Evolutionary conservation across 441 rosid species (phyloP).

Genomic region (Pelargonium hybrid): DNA sequence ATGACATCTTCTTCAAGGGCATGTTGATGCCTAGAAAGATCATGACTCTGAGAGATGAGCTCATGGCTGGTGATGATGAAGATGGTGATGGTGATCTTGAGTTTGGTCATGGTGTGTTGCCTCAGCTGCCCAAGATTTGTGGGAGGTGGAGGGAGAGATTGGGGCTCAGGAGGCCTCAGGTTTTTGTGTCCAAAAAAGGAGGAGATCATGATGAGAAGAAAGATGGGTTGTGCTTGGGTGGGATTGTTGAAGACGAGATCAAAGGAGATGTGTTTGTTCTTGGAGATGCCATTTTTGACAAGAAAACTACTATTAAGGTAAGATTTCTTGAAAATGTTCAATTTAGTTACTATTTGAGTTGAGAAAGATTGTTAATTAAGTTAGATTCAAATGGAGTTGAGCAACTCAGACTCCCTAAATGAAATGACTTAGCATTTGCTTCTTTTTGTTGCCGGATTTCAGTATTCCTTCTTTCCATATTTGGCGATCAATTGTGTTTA

Average conservation of each 20-base stretch:
- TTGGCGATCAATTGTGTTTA: too few relatives aligned
- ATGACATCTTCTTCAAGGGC: slow-evolving; percentile 78
- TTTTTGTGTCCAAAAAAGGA: slow-evolving; percentile 22
- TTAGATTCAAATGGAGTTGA: too few relatives aligned
- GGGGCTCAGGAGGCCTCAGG: slow-evolving; percentile 29
- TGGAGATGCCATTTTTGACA: background rate
- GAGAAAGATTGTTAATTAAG: too few relatives aligned
- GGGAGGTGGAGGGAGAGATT: slow-evolving; percentile 72
- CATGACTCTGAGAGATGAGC: slow-evolving; percentile 49
- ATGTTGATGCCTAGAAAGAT: slow-evolving; percentile 52
- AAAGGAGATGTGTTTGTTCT: background rate
- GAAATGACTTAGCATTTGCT: too few relatives aligned
- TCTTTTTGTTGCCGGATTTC: too few relatives aligned
- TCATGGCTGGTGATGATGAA: slow-evolving; percentile 31
- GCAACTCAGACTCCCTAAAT: too few relatives aligned
- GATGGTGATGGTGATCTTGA: slow-evolving; percentile 8
- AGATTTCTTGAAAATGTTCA: background rate
- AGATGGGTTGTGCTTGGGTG: background rate
- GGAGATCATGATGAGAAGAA: too few relatives aligned
- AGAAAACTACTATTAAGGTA: background rate
- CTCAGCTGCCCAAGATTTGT: slow-evolving; percentile 29
- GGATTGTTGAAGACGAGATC: background rate
- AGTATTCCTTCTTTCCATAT: too few relatives aligned
- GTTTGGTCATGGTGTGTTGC: slow-evolving; percentile 11
- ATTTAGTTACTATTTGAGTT: background rate